Conservation (phyloP, 805 yeast species). For the Gaillardinia entomophila region DNA sequence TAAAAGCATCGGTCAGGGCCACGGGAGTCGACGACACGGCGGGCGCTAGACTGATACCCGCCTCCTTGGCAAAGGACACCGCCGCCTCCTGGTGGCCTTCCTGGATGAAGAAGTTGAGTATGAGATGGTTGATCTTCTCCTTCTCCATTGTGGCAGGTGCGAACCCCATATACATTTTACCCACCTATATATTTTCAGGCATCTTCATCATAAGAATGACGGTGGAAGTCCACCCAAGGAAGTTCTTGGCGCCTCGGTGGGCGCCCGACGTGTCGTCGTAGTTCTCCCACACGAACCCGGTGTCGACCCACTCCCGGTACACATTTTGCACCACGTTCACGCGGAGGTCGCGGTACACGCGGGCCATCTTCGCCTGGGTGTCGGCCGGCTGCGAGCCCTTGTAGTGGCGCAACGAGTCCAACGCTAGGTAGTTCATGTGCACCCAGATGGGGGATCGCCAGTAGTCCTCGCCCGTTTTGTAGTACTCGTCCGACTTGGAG, state of each 20-base stretch:
- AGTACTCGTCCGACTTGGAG: constrained; percentile 58
- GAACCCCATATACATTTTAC: too few relatives aligned
- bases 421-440: constrained; percentile 76
- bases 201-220: constrained; percentile 76
- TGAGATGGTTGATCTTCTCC: constrained; percentile 43
- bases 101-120: constrained; percentile 68
- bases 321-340: constrained; percentile 64
- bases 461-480: constrained; percentile 80
- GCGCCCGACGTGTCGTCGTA: constrained; percentile 73
- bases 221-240: constrained; percentile 91
- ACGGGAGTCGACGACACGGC: not conserved
- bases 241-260: constrained; percentile 80
- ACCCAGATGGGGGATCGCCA: constrained; percentile 97
- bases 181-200: constrained; percentile 46
- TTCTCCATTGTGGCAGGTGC: constrained; percentile 11
- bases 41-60: constrained; percentile 24
- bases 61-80: constrained; percentile 52
- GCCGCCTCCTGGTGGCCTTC: constrained; percentile 77
- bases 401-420: constrained; percentile 67
- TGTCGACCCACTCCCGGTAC: constrained; percentile 58
- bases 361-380: not conserved
- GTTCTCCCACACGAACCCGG: constrained; percentile 89
- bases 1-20: constrained; percentile 2
- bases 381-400: constrained; percentile 3
- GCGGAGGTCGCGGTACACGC: constrained; percentile 55